These are phyloP conservation scores for Pneumocystis jirovecii DNA, from an alignment of 1,139 yeast species.

Conservation along the genomic window DNA sequence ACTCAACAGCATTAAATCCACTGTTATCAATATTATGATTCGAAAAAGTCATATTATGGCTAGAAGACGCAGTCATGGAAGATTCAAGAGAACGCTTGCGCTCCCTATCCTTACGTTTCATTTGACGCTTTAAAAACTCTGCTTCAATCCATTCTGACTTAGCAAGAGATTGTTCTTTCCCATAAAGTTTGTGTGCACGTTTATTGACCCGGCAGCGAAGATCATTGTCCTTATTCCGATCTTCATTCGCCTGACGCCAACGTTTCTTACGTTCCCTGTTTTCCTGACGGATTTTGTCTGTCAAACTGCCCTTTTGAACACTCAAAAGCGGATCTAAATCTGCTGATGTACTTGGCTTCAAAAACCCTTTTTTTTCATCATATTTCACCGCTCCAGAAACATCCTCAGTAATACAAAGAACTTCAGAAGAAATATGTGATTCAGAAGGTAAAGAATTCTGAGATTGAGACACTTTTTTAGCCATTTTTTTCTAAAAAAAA, in stretches of 20 bases:
- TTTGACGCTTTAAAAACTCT: conserved; percentile 53
- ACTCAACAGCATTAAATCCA: not conserved
- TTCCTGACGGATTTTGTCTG: conserved; percentile 28
- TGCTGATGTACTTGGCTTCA: not conserved
- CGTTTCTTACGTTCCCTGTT: conserved; percentile 76
- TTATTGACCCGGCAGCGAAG: conserved; percentile 60
- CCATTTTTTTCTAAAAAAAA: not conserved
- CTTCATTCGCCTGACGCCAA: conserved; percentile 77
- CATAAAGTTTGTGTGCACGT: conserved; percentile 55
- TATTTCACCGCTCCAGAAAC: not conserved
- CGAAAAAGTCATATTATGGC: not conserved
- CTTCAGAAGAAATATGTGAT: not conserved
- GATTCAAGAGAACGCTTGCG: not conserved
- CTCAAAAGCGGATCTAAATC: not conserved
- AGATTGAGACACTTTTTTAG: not conserved
- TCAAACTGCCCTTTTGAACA: not conserved
- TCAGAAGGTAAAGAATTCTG: not conserved
- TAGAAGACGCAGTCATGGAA: not conserved
- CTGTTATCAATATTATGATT: not conserved
- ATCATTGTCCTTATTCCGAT: conserved; percentile 77
- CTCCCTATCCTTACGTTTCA: conserved; percentile 31
- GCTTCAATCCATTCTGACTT: conserved; percentile 59
- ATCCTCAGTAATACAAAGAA: not conserved
- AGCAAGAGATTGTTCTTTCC: conserved; percentile 41
- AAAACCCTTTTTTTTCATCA: not conserved